Evolutionary conservation across 176 grass and related monocot genomes (phyloP).

Genomic region (Paspalum notatum): DNA sequence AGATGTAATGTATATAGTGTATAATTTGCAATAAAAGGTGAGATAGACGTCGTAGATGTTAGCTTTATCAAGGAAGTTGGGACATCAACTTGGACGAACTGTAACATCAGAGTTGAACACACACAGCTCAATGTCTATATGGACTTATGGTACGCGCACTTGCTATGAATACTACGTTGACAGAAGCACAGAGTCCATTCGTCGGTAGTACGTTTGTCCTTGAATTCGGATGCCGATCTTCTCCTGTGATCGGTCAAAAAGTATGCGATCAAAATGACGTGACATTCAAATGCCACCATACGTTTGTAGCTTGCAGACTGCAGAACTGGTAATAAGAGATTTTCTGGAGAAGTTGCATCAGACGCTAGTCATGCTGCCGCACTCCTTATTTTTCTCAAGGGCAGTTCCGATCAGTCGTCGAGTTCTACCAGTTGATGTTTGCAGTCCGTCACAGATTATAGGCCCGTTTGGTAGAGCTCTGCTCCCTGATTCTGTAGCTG

Average conservation of each 20-base stretch:
- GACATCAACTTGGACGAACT: background rate
- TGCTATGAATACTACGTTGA: conserved; percentile 11
- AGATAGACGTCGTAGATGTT: too few relatives aligned
- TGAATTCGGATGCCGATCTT: background rate
- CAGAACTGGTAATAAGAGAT: conserved; percentile 6
- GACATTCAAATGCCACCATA: background rate
- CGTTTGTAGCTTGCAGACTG: background rate
- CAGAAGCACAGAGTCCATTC: background rate
- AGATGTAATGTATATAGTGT: too few relatives aligned
- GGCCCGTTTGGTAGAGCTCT: too few relatives aligned
- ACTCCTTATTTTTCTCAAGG: background rate
- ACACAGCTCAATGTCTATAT: background rate
- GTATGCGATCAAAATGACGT: conserved; percentile 33
- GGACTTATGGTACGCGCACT: background rate
- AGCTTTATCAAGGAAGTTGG: background rate
- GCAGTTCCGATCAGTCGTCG: background rate
- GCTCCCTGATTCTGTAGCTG: too few relatives aligned
- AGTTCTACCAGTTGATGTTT: background rate
- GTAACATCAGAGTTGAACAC: background rate
- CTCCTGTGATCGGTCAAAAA: conserved; percentile 24
- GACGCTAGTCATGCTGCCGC: conserved; percentile 16
- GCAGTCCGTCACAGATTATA: background rate
- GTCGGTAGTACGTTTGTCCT: background rate
- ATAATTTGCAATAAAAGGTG: too few relatives aligned
- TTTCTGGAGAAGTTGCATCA: conserved; percentile 36